Conservation (phyloP, 176 grass and related monocot genomes). For the Triticum dicoccoides region DNA sequence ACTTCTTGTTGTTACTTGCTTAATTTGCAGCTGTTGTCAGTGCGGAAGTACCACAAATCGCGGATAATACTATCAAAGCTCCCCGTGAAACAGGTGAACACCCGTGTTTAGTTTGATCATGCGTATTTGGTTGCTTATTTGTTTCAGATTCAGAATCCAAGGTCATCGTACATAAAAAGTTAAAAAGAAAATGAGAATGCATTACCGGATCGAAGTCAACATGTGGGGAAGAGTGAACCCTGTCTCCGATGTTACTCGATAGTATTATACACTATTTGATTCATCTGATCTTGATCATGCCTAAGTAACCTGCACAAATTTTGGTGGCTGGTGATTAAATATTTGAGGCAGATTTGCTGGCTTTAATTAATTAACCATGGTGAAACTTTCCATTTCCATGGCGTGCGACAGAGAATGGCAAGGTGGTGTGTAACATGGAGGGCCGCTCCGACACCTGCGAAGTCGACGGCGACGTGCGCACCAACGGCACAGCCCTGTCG, state of each 20-base stretch:
- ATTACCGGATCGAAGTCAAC: background rate
- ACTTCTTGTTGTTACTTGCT: background rate
- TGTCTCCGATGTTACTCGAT: background rate
- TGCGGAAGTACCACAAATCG: too few relatives aligned
- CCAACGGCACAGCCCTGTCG: background rate
- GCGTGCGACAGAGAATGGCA: background rate
- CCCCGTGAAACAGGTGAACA: background rate
- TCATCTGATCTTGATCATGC: background rate
- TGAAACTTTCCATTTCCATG: background rate
- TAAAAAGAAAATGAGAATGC: background rate
- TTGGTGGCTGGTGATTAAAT: background rate
- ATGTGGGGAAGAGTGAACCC: conserved; percentile 5
- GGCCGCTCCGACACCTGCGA: background rate
- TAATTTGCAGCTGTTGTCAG: too few relatives aligned
- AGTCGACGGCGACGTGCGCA: background rate
- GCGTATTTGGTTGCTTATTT: background rate
- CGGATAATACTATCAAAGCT: too few relatives aligned
- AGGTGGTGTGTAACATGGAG: background rate
- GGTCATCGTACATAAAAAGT: background rate
- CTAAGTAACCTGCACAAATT: background rate
- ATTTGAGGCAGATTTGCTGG: background rate
- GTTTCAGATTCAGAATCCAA: background rate
- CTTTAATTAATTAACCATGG: background rate
- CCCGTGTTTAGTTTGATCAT: background rate
- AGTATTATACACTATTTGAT: background rate